phyloP scores from a whole-genome alignment of 1,139 yeast species.

The Suhomyces guaymorum region DNA sequence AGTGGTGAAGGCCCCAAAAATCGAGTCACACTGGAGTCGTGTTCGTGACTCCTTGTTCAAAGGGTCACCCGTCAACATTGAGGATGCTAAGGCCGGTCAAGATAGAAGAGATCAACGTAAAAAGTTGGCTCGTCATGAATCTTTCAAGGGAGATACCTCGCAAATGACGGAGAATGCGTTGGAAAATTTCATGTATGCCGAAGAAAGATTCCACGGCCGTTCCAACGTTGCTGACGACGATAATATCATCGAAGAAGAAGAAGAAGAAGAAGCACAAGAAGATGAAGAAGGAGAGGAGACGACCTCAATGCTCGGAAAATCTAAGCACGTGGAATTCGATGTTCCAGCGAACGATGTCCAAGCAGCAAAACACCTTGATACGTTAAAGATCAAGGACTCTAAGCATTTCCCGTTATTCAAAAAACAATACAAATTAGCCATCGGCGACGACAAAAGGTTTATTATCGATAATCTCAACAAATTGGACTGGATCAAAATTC shows the following conservation, averaged over 20 bases:
- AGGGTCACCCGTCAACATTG: constrained; percentile 31
- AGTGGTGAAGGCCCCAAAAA: constrained; percentile 25
- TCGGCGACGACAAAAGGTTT: constrained; percentile 40
- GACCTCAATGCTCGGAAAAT: constrained; percentile 4
- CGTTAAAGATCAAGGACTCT: constrained; percentile 23
- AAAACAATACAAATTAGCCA: constrained; percentile 31
- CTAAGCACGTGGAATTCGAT: constrained; percentile 23
- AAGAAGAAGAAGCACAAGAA: constrained; percentile 10
- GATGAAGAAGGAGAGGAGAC: constrained; percentile 15
- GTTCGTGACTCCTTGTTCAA: constrained; percentile 39
- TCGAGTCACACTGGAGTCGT: constrained; percentile 36
- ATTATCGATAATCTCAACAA: constrained; percentile 54
- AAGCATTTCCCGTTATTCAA: constrained; percentile 32
- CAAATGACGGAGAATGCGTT: constrained; percentile 38
- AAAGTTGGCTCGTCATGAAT: constrained; percentile 32
- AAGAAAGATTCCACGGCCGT: constrained; percentile 27
- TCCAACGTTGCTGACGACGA: constrained; percentile 5
- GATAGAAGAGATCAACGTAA: constrained; percentile 32
- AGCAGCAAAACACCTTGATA: constrained; percentile 19
- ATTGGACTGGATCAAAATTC: constrained; percentile 65
- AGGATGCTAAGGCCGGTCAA: constrained; percentile 37
- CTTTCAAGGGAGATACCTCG: constrained; percentile 48
- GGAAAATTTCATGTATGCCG: constrained; percentile 43
- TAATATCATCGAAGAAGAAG: constrained; percentile 16
- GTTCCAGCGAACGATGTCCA: constrained; percentile 29